phyloP scores from a whole-genome alignment of 2,329 filamentous ascomycete genomes.

The Xylaria sp. region DNA sequence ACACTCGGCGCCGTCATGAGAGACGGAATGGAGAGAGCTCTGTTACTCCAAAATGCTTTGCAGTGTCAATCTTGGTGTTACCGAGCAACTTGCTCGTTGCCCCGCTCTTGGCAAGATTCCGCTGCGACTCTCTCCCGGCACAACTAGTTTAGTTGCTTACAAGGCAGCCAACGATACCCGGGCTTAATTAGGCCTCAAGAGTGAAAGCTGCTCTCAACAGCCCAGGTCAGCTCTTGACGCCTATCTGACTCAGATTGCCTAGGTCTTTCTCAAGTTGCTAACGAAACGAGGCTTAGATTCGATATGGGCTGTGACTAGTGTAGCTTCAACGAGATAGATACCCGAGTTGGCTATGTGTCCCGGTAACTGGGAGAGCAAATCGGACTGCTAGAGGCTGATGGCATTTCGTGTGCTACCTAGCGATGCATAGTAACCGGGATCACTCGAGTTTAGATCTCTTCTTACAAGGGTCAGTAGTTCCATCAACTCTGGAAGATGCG shows the following conservation, averaged over 20 bases:
- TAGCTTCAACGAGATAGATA: slow-evolving; percentile 2
- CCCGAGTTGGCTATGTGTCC: slow-evolving; percentile 19
- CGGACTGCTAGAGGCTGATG: slow-evolving; percentile 33
- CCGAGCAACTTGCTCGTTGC: slow-evolving; percentile 12
- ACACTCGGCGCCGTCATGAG: not conserved
- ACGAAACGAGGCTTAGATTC: not conserved
- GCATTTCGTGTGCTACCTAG: slow-evolving; percentile 35
- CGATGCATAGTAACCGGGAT: slow-evolving; percentile 38
- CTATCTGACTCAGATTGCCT: not conserved
- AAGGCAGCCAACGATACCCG: slow-evolving; percentile 9
- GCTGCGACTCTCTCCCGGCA: slow-evolving; percentile 12
- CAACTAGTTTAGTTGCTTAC: not conserved
- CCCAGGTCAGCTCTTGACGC: not conserved
- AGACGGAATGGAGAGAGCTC: slow-evolving; percentile 14
- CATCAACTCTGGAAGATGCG: slow-evolving; percentile 39
- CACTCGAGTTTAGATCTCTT: slow-evolving; percentile 34
- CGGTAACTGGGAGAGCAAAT: slow-evolving; percentile 31
- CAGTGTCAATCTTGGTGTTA: slow-evolving; percentile 25
- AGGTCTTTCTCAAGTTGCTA: not conserved
- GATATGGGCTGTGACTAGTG: not conserved
- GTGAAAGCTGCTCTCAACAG: not conserved
- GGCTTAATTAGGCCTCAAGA: not conserved
- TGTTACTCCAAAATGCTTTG: slow-evolving; percentile 18
- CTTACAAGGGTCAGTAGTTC: slow-evolving; percentile 42
- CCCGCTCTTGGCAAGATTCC: slow-evolving; percentile 22